These are phyloP conservation scores for Aureobasidium sp. DNA, from an alignment of 2,329 filamentous ascomycete species.

Conservation along the genomic window DNA sequence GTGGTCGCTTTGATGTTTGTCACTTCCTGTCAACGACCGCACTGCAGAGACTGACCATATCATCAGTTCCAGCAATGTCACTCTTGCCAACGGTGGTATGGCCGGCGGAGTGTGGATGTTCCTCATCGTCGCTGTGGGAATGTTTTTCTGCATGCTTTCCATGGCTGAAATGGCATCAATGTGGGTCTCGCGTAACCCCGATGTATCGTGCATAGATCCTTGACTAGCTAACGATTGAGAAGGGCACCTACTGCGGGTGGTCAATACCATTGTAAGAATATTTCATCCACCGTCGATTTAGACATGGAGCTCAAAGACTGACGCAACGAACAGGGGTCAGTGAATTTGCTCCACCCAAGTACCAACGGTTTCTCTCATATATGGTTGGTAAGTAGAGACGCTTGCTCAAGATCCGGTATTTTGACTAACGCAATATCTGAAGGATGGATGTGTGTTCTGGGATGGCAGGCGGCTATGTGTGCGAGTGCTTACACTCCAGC, in stretches of 20 bases:
- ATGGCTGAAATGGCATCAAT: constrained; percentile 27
- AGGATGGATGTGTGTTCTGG: constrained; percentile 10
- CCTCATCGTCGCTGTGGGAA: constrained; percentile 19
- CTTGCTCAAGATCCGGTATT: background rate
- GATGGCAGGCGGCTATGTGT: constrained; percentile 9
- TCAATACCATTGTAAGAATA: constrained; percentile 11
- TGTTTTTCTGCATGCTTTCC: constrained; percentile 18
- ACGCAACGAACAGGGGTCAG: background rate
- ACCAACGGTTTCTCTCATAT: constrained; percentile 8
- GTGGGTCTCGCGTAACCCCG: constrained; percentile 6
- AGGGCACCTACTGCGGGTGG: constrained; percentile 18
- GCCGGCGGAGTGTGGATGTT: constrained; percentile 21
- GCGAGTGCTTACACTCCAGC: constrained; percentile 2
- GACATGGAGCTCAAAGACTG: background rate
- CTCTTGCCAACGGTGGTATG: constrained; percentile 26
- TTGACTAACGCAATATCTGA: background rate
- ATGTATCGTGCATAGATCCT: background rate
- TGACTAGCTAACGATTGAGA: background rate
- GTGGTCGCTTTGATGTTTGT: constrained; percentile 9
- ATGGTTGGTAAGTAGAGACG: background rate
- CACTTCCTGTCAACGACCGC: background rate
- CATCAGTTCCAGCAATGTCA: constrained; percentile 41
- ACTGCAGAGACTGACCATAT: constrained; percentile 38
- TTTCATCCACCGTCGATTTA: background rate
- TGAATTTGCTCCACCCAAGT: constrained; percentile 10